These are phyloP conservation scores for Rheum nobile DNA, from an alignment of 148 eudicot species.

Conservation along the genomic window DNA sequence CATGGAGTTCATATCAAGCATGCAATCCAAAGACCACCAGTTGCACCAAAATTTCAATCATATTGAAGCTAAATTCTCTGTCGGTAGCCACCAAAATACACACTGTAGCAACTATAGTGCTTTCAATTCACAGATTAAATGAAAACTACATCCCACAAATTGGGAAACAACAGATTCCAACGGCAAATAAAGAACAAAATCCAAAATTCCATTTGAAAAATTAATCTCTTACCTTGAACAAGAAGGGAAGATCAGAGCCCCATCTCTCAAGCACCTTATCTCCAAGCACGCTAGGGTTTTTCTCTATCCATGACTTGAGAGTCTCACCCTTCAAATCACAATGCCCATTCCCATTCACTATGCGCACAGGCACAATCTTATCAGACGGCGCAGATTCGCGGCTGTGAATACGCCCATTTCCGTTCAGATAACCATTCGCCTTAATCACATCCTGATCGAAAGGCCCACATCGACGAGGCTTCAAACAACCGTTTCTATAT, in stretches of 20 bases:
- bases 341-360: slow-evolving; percentile 12
- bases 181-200: neutral
- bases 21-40: neutral
- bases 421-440: neutral
- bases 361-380: neutral
- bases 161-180: neutral
- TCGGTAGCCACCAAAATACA: neutral
- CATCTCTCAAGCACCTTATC: slow-evolving; percentile 51
- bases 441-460: slow-evolving; percentile 1
- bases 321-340: slow-evolving; percentile 24
- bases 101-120: neutral
- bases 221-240: slow-evolving; percentile 58
- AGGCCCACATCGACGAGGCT: slow-evolving; percentile 3
- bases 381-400: neutral
- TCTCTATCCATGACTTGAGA: slow-evolving; percentile 57
- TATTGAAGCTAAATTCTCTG: neutral
- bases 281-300: slow-evolving; percentile 64
- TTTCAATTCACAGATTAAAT: neutral
- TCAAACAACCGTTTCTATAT: slow-evolving; percentile 1
- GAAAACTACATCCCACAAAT: neutral
- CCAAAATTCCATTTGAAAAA: neutral
- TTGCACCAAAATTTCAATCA: neutral
- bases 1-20: neutral
- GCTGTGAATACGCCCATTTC: neutral
- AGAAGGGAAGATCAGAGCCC: slow-evolving; percentile 74